Percentiles rank a stretch among this genome's conserved stretches.
These are phyloP conservation scores for Phytomonas sp. DNA, from an alignment of 208 protist species.

Conservation along the genomic window DNA sequence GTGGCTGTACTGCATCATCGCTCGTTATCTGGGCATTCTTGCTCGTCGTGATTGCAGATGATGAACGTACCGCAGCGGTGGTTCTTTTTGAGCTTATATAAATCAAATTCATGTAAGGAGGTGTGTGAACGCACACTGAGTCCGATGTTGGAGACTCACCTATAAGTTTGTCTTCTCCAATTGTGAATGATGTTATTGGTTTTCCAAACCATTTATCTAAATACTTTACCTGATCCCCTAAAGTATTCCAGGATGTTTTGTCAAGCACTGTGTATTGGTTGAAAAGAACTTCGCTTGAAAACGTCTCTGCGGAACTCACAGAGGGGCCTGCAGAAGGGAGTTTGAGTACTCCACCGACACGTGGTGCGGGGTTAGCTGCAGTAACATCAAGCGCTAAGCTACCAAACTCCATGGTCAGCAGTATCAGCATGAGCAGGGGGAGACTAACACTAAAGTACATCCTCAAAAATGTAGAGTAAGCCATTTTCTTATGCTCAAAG, in stretches of 20 bases:
- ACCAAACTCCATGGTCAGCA: background rate
- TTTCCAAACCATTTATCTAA: constrained; percentile 1
- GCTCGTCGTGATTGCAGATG: background rate
- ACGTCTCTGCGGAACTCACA: background rate
- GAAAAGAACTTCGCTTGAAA: background rate
- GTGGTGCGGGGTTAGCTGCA: background rate
- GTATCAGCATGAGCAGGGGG: background rate
- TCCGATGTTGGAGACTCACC: background rate
- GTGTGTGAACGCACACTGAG: background rate
- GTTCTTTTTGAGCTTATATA: background rate
- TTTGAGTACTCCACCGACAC: background rate
- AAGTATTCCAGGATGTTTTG: background rate
- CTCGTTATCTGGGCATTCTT: background rate
- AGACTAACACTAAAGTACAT: background rate
- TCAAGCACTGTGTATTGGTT: background rate
- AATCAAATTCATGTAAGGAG: background rate
- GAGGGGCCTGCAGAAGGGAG: background rate
- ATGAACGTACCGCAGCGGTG: background rate
- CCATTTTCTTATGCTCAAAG: background rate
- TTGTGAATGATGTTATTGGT: background rate
- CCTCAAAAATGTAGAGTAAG: background rate
- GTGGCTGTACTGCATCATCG: background rate
- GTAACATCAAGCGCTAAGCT: background rate
- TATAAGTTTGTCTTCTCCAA: background rate
- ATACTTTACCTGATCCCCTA: background rate